A percentile compares a stretch with the other conserved stretches of the same genome.
Evolutionary conservation across 495 filamentous ascomycete genomes (phyloP).

Genomic region (Talaromyces proteolyticus): DNA sequence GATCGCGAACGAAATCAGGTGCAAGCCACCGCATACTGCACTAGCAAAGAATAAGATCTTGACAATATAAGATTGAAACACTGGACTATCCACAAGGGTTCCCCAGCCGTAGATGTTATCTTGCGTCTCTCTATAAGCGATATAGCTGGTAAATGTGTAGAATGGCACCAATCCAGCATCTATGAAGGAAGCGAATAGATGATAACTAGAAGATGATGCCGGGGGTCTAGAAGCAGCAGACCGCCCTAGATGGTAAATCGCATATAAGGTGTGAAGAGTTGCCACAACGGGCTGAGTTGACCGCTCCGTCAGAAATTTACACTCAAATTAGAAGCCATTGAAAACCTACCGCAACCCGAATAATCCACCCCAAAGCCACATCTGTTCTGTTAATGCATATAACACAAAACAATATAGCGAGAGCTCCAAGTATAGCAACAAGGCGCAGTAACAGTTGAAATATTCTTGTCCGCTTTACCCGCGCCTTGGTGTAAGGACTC

Average conservation of each 20-base stretch:
- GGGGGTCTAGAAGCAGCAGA: slow-evolving; percentile 63
- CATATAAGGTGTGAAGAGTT: slow-evolving; percentile 65
- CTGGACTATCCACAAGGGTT: slow-evolving; percentile 48
- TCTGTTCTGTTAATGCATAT: slow-evolving; percentile 66
- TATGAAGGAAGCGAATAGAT: slow-evolving; percentile 67
- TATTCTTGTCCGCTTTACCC: slow-evolving; percentile 58
- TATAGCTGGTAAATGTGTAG: slow-evolving; percentile 64
- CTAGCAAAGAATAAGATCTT: slow-evolving; percentile 58
- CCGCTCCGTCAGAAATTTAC: slow-evolving; percentile 4
- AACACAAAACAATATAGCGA: slow-evolving; percentile 64
- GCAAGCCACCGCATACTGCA: slow-evolving; percentile 55
- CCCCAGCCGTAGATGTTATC: slow-evolving; percentile 50
- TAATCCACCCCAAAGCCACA: slow-evolving; percentile 60
- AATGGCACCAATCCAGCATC: slow-evolving; percentile 71
- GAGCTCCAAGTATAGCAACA: slow-evolving; percentile 57
- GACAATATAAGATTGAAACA: slow-evolving; percentile 48
- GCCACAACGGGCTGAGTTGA: slow-evolving; percentile 60
- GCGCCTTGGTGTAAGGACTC: slow-evolving; percentile 60
- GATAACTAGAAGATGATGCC: slow-evolving; percentile 76
- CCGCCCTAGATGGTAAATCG: slow-evolving; percentile 67
- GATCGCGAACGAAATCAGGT: slow-evolving; percentile 61
- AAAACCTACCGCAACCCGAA: slow-evolving; percentile 65
- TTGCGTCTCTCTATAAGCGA: slow-evolving; percentile 40
- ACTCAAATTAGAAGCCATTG: neutral
- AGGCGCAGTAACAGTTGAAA: slow-evolving; percentile 62